Base-by-base conservation (phyloP, 2,329 filamentous ascomycete genomes). In the Tolypocladium capitatum region DNA sequence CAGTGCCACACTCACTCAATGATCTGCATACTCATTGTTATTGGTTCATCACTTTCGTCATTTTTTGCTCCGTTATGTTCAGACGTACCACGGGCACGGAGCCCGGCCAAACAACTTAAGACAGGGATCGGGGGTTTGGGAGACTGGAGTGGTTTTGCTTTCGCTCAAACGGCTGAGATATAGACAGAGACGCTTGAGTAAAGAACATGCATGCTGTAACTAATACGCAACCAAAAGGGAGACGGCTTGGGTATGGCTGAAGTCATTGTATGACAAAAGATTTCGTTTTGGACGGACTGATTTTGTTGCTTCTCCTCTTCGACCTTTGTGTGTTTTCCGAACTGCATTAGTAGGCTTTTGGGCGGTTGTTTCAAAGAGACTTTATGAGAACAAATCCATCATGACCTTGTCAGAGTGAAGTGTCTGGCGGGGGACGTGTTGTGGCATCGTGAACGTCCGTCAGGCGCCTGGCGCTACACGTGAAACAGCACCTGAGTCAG, bases 141-240 rank as follows among this genome's bases (percentile, higher is more conserved):
- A 51, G 49, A 52, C 47, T 31, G 46, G 51, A 49, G 47, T 45
- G 41, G 48, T 55, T 44, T 55, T 56, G 56, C 53, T 58, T 58
- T 59, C 57, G 55, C 53, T 59, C 51, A 59, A 42, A 54, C 52
- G 59, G 53, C 53, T 58, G 61, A 63, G 55, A 65, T 63, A 66
- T 62, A 66, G 57, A 63, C 57, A 65, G 54, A 62, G 48, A 53
- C 33, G 40, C 36, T 49, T 51, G 47, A 55, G 53, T 54, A 52
- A 48, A 49, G 38, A 51, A 52, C 57, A 62, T 60, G 55, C 56
- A 59, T 51, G 56, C 55, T 66, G 63, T 64, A 63, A 58, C 55
- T 63, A 63, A 64, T 65, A 63, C 57, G 59, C 56, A 55, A 62
- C 52, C 50, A 61, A 62, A 64, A 62, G 54, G 55, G 57, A 52